Percentiles rank a stretch among this genome's conserved stretches.
Conservation (phyloP, 176 grass and related monocot genomes). For the sorghum (Sorghum bicolor) region Sorghum_bicolor_NCBIv3 NC_012877.2:18245001-18245500, state of each 20-base stretch:
- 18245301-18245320: background rate
- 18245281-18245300: background rate
- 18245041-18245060: background rate
- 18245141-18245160: background rate
- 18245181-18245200: background rate
- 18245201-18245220: background rate
- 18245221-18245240: background rate
- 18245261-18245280: background rate
- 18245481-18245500: too few relatives aligned
- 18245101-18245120: background rate
- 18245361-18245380: background rate
- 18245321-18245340: background rate
- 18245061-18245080: background rate
- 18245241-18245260: background rate
- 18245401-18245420: background rate
- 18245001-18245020: background rate
- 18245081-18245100: background rate
- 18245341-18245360: background rate
- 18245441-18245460: background rate
- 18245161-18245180: background rate
- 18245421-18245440: background rate
- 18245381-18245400: background rate
- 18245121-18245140: background rate
- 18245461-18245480: too few relatives aligned
- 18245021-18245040: background rate